These are phyloP conservation scores for Begonia masoniana DNA, from an alignment of 306 rosid genomes.

Conservation along the genomic window DNA sequence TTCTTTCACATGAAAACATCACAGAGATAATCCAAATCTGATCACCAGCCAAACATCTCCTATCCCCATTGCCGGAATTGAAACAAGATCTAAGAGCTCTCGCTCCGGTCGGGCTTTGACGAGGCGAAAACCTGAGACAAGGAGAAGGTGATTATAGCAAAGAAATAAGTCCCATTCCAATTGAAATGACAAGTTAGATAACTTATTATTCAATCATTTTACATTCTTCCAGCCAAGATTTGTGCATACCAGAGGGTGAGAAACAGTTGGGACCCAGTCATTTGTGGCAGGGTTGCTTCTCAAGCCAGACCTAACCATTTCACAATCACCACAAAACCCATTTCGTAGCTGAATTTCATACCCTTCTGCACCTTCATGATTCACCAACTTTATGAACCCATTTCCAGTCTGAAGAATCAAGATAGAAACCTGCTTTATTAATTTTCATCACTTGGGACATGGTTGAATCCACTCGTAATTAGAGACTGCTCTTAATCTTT, in stretches of 20 bases:
- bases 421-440: neutral
- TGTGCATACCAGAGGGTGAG: neutral
- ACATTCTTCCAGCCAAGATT: too few relatives aligned
- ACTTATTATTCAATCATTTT: too few relatives aligned
- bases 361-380: slow-evolving; percentile 19
- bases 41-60: too few relatives aligned
- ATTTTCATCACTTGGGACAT: neutral
- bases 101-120: neutral
- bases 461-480: too few relatives aligned
- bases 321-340: slow-evolving; percentile 9
- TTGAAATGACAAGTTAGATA: too few relatives aligned
- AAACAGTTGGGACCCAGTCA: slow-evolving; percentile 52
- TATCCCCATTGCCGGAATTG: too few relatives aligned
- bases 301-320: slow-evolving; percentile 8
- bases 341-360: slow-evolving; percentile 11
- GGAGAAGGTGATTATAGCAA: too few relatives aligned
- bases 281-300: slow-evolving; percentile 78
- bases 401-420: slow-evolving; percentile 38
- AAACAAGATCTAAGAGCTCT: neutral
- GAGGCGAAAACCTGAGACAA: neutral
- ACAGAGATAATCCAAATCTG: too few relatives aligned
- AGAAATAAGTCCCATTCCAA: too few relatives aligned
- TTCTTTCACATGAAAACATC: too few relatives aligned
- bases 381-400: slow-evolving; percentile 47
- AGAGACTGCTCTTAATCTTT: too few relatives aligned